These are phyloP conservation scores for Suillus clintonianus DNA, from an alignment of 768 basidiomycete genomes.

Conservation along the genomic window DNA sequence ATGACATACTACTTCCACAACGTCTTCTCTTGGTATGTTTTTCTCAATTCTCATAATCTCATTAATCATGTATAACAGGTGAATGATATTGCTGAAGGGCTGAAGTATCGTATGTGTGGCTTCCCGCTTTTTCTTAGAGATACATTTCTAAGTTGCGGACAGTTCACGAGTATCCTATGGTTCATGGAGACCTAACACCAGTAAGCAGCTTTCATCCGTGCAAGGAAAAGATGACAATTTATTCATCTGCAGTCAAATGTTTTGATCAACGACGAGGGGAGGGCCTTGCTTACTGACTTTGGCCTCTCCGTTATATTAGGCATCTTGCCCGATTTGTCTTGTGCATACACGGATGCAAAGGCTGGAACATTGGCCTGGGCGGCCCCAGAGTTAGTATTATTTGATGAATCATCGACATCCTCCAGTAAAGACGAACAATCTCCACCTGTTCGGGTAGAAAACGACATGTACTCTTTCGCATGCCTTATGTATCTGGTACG, in stretches of 20 bases:
- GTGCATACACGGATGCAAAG: background rate
- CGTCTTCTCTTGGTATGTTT: background rate
- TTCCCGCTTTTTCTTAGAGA: no score
- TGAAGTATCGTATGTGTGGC: conserved; percentile 11
- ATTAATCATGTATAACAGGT: background rate
- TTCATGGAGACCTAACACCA: conserved; percentile 8
- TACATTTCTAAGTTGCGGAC: no score
- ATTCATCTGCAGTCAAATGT: conserved; percentile 36
- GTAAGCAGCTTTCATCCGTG: background rate
- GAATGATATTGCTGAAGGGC: conserved; percentile 4
- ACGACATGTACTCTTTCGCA: conserved; percentile 3
- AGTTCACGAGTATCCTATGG: conserved; percentile 5
- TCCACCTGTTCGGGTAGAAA: no score
- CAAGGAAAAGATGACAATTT: background rate
- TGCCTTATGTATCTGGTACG: background rate
- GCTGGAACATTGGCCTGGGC: background rate
- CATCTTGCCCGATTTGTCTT: background rate
- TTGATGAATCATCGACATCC: no score
- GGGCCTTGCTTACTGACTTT: conserved; percentile 44
- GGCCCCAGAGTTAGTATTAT: no score
- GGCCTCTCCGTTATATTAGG: conserved; percentile 40
- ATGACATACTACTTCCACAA: background rate
- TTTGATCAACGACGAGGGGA: conserved; percentile 41
- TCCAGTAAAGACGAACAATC: no score
- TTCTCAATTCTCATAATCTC: background rate